A percentile compares a stretch with the other conserved stretches of the same genome.
Evolutionary conservation across 257 asterid species (phyloP).

Genomic region (Petrea volubilis): DNA sequence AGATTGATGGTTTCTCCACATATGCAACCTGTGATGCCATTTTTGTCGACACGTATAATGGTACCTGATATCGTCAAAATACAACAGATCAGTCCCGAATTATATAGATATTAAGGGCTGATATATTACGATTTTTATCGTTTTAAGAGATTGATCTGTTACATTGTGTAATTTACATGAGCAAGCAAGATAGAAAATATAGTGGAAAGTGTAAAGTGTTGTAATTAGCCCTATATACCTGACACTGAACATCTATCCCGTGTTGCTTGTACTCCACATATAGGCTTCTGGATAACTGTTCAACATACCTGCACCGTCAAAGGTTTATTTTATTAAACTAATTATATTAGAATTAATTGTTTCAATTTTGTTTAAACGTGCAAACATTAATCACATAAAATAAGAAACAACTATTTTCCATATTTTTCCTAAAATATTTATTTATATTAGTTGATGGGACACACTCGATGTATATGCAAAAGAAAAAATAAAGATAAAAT

Average conservation of each 20-base stretch:
- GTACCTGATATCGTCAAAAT: slow-evolving; percentile 55
- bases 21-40: slow-evolving; percentile 75
- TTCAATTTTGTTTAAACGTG: background rate
- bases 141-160: too few relatives aligned
- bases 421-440: too few relatives aligned
- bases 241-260: slow-evolving; percentile 82
- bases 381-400: too few relatives aligned
- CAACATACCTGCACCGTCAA: slow-evolving; percentile 61
- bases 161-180: too few relatives aligned
- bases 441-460: too few relatives aligned
- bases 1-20: slow-evolving; percentile 54
- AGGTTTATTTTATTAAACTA: background rate
- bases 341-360: background rate
- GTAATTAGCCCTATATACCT: slow-evolving; percentile 43
- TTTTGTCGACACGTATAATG: slow-evolving; percentile 68
- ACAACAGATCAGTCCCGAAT: background rate
- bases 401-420: too few relatives aligned
- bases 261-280: slow-evolving; percentile 57
- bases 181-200: too few relatives aligned
- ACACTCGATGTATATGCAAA: too few relatives aligned
- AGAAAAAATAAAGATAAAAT: too few relatives aligned
- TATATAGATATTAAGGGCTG: too few relatives aligned
- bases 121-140: too few relatives aligned
- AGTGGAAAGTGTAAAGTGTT: too few relatives aligned
- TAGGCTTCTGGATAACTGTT: slow-evolving; percentile 69